These are phyloP conservation scores for Penicillium coffeae DNA, from an alignment of 495 filamentous ascomycete genomes.

Conservation along the genomic window DNA sequence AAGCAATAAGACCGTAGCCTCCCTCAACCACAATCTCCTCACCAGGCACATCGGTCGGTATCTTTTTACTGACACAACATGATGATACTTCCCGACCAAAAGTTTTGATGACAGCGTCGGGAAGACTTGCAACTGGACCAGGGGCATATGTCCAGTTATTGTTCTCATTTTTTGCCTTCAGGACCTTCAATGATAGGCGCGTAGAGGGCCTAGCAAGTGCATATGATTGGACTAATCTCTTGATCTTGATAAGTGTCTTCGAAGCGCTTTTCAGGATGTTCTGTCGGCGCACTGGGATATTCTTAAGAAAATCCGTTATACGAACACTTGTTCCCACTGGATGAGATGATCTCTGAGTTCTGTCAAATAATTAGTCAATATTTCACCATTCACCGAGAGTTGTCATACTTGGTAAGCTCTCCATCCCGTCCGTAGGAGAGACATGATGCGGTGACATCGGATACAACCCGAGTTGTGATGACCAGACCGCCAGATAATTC, in stretches of 20 bases:
- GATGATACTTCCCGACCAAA: slow-evolving; percentile 63
- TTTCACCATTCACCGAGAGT: not conserved
- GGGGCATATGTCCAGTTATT: slow-evolving; percentile 72
- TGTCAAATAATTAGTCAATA: slow-evolving; percentile 7
- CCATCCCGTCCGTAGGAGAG: slow-evolving; percentile 52
- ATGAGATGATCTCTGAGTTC: slow-evolving; percentile 50
- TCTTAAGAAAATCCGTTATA: slow-evolving; percentile 62
- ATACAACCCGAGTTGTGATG: slow-evolving; percentile 67
- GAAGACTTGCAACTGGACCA: slow-evolving; percentile 45
- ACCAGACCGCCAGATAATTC: slow-evolving; percentile 61
- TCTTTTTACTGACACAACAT: slow-evolving; percentile 44
- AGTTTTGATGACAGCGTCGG: slow-evolving; percentile 66
- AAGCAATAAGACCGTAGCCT: slow-evolving; percentile 49
- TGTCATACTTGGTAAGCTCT: slow-evolving; percentile 39
- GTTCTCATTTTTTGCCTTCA: slow-evolving; percentile 58
- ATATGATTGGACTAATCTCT: slow-evolving; percentile 68
- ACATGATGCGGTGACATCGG: slow-evolving; percentile 60
- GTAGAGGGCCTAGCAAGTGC: slow-evolving; percentile 64
- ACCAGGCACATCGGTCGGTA: slow-evolving; percentile 14
- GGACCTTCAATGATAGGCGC: slow-evolving; percentile 63
- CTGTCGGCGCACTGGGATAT: slow-evolving; percentile 72
- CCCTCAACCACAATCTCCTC: slow-evolving; percentile 7
- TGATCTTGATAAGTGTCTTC: slow-evolving; percentile 62
- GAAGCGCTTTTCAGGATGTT: slow-evolving; percentile 54
- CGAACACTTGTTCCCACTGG: slow-evolving; percentile 78